Base-by-base conservation (phyloP, 2,329 filamentous ascomycete genomes). In the Diaporthe humulicola region DNA sequence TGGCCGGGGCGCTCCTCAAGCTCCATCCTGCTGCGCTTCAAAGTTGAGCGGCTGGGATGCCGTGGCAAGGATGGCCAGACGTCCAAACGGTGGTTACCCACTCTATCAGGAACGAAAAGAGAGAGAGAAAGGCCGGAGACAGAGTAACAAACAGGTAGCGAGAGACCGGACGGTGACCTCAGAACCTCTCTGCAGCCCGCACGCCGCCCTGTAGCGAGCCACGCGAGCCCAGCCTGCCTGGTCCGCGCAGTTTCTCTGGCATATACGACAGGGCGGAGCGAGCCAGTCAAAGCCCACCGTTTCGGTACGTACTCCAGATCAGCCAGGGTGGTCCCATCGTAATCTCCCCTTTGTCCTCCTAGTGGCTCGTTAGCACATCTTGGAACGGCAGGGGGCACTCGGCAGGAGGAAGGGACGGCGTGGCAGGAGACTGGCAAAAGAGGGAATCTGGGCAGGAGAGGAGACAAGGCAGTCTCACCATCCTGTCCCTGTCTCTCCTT, bases 301-400 rank as follows among this genome's bases (percentile, higher is more conserved):
- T 54, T 56, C 14, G 73, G 73, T 76, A 74, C 74, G 74, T 76
- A 76, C 38, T 40, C 66, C 54, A 70, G 66, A 73, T 64, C 40
- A 30, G 38, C 64, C 64, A 71, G 74, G 69, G 69, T 69, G 60
- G 69, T 57, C 66, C 72, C 74, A 48, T 74, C 56, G 72, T 57
- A 76, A 76, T 76, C 71, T 76, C 74, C 74, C 74, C 67, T 69
- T 60, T 52, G 57, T 64, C 40, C 54, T 56, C 50, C 58, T 71
- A 73, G 69, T 75, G 70, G 70, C 45, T 69, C 48, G 71, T 67
- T 61, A 72, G 58, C 70, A 64, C 70, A 50, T 52, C 58, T 52
- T 72, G 70, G 70, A 64, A 72, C 70, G 57, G 70, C 70, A 64
- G 57, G 70, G 70, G 70, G 56, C 33, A 64, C 58, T 48, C 57